phyloP scores from a whole-genome alignment of 2,329 filamentous ascomycete species.

The Colletotrichum echinochloae region DNA sequence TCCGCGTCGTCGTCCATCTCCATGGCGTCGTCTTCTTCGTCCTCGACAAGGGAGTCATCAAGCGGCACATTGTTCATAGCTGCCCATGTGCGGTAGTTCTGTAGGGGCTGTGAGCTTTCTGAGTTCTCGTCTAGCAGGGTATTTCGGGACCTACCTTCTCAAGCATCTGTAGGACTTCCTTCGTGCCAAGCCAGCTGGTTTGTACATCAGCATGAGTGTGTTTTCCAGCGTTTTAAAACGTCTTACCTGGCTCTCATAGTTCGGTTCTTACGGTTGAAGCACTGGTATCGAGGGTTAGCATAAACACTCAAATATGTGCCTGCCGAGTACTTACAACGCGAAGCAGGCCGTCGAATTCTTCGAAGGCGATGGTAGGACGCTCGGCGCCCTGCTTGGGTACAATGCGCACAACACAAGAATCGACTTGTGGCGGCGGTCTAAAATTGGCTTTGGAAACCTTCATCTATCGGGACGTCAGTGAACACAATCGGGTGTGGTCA shows the following conservation, averaged over 20 bases:
- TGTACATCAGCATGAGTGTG: not conserved
- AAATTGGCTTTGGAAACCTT: slow-evolving; percentile 73
- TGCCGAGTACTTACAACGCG: slow-evolving; percentile 68
- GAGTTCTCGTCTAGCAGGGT: not conserved
- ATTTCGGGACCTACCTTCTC: slow-evolving; percentile 59
- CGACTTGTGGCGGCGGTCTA: slow-evolving; percentile 92
- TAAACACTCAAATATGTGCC: too few species aligned
- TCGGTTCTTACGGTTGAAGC: slow-evolving; percentile 83
- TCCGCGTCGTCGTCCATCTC: slow-evolving; percentile 57
- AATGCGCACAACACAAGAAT: slow-evolving; percentile 89
- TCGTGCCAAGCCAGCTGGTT: slow-evolving; percentile 79
- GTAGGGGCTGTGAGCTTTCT: slow-evolving; percentile 16
- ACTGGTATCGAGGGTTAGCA: slow-evolving; percentile 38
- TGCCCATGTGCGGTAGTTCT: slow-evolving; percentile 92
- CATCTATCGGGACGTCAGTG: slow-evolving; percentile 29
- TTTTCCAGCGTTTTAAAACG: not conserved
- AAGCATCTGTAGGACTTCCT: slow-evolving; percentile 83
- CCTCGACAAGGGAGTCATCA: slow-evolving; percentile 71
- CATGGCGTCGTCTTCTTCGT: slow-evolving; percentile 55
- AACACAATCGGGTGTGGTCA: too few species aligned
- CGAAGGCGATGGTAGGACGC: slow-evolving; percentile 88
- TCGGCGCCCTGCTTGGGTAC: slow-evolving; percentile 84
- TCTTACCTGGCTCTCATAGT: slow-evolving; percentile 73
- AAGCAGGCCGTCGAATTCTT: slow-evolving; percentile 94
- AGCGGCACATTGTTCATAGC: slow-evolving; percentile 85